Percentiles rank a stretch among this genome's conserved stretches.
Conservation (phyloP, 2,329 filamentous ascomycete species). For the Neurospora sp. region DNA sequence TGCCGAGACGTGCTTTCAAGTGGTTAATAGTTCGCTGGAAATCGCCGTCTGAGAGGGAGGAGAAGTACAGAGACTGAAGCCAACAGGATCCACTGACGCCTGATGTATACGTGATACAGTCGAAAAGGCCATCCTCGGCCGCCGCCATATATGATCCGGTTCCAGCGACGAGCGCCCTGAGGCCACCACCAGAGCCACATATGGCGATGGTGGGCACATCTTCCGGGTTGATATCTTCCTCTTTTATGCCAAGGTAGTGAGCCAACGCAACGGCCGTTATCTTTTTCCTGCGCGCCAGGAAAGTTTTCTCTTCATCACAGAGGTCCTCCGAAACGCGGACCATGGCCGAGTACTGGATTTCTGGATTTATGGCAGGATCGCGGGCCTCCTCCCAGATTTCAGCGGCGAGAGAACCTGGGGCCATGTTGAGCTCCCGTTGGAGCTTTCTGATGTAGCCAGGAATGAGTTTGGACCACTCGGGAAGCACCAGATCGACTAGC, state of each 20-base stretch:
- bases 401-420: conserved; percentile 77
- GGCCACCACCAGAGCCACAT: conserved; percentile 85
- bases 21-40: conserved; percentile 69
- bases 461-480: conserved; percentile 69
- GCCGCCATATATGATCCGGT: conserved; percentile 78
- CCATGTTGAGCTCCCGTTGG: conserved; percentile 78
- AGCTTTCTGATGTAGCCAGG: conserved; percentile 73
- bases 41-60: conserved; percentile 60
- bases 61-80: conserved; percentile 82
- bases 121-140: conserved; percentile 79
- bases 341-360: conserved; percentile 70
- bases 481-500: conserved; percentile 63
- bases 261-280: conserved; percentile 66
- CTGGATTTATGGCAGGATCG: conserved; percentile 72
- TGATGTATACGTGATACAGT: conserved; percentile 89
- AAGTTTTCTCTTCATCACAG: conserved; percentile 74
- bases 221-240: conserved; percentile 77
- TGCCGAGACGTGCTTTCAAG: conserved; percentile 70
- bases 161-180: conserved; percentile 83
- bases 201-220: conserved; percentile 91
- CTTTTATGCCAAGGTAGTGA: conserved; percentile 67
- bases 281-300: conserved; percentile 56
- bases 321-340: conserved; percentile 76
- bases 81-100: conserved; percentile 95
- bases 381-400: conserved; percentile 91